Conservation (phyloP, 2,329 filamentous ascomycete species). For the Ophiobolus disseminans region DNA sequence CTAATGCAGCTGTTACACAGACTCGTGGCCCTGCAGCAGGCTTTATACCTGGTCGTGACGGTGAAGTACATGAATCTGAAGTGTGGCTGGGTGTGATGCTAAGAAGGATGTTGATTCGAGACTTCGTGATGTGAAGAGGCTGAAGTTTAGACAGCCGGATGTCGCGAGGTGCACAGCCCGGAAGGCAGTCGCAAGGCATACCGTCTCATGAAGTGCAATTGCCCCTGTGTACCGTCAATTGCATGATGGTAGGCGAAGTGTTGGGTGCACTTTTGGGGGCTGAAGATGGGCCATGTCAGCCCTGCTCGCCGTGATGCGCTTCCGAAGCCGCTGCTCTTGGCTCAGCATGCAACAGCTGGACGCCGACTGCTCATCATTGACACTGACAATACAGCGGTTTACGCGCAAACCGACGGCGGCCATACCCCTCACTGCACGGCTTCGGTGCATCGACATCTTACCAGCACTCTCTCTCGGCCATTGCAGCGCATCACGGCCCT, state of each 20-base stretch:
- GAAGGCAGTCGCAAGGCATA: slow-evolving; percentile 4
- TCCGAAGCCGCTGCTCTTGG: slow-evolving; percentile 4
- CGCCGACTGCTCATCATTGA: slow-evolving; percentile 10
- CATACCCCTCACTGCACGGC: not conserved
- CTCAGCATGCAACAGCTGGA: slow-evolving; percentile 9
- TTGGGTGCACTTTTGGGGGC: not conserved
- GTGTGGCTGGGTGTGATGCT: not conserved
- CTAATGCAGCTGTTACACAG: no score
- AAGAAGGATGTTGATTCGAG: not conserved
- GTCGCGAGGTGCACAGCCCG: slow-evolving; percentile 10
- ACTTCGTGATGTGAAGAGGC: not conserved
- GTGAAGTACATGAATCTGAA: no score
- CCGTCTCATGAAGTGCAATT: not conserved
- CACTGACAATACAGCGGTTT: slow-evolving; percentile 6
- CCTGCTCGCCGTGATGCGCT: slow-evolving; percentile 5
- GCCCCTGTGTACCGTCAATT: no score
- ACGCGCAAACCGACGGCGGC: slow-evolving; percentile 2
- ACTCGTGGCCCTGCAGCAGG: no score
- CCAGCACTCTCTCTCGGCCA: not conserved
- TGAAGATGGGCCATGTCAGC: slow-evolving; percentile 3
- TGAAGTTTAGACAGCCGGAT: slow-evolving; percentile 2
- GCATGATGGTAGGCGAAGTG: not conserved
- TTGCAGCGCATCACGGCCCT: not conserved
- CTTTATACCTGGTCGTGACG: no score
- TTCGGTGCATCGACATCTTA: not conserved